A percentile compares a stretch with the other conserved stretches of the same genome.
Evolutionary conservation across 83 land plant genomes (phyloP).

Genomic region (Larix sibirica): DNA sequence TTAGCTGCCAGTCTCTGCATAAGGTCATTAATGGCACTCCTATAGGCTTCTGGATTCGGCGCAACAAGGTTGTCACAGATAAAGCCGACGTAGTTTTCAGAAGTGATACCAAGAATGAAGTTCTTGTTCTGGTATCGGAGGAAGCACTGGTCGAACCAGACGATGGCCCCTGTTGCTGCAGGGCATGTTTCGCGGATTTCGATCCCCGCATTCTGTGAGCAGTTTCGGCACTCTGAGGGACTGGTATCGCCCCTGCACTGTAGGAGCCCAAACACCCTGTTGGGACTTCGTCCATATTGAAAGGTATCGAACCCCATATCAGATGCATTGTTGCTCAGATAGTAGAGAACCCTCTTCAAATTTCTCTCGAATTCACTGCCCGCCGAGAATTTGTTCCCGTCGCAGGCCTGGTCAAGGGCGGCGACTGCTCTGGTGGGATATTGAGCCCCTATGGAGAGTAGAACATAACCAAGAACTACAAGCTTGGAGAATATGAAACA

Average conservation of each 20-base stretch:
- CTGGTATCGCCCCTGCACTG: constrained; percentile 1
- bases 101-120: background rate
- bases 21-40: background rate
- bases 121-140: constrained; percentile 12
- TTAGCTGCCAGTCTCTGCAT: background rate
- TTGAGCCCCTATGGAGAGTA: too few relatives aligned
- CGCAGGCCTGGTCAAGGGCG: background rate
- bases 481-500: too few relatives aligned
- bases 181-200: background rate
- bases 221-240: background rate
- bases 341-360: background rate
- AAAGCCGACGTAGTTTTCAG: background rate
- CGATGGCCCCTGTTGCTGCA: background rate
- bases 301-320: background rate
- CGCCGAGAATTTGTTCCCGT: background rate
- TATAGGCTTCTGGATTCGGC: background rate
- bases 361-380: background rate
- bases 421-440: background rate
- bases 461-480: too few relatives aligned
- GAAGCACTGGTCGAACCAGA: constrained; percentile 11
- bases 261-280: background rate
- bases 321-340: background rate
- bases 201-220: background rate
- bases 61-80: background rate
- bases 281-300: background rate